Evolutionary conservation across 176 grass and related monocot species (phyloP), one percentile per base, ranked within the genome.

Genomic region (Leersia perrieri): DNA sequence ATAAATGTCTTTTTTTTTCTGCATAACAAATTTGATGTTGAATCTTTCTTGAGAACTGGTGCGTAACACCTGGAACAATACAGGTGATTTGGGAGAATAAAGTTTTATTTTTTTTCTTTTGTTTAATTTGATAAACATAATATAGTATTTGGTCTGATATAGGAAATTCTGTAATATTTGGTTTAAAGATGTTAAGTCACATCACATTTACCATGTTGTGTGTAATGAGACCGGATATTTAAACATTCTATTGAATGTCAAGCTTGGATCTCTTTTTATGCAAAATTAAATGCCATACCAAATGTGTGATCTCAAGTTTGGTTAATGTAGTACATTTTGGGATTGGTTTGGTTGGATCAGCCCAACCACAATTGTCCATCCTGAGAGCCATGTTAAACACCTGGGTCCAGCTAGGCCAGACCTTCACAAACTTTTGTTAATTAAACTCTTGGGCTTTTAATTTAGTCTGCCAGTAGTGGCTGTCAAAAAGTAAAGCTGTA

Each of bases 401-500:
- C 18, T 68, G 72, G 72, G 72, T 65, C 72, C 32, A 60, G 40
- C 40, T 32, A 38, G 60, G 63, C 11, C 63, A 32, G 45, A 42
- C 6, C 20, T 33, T 66, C 45, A 68, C 13, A 65, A 35, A 33
- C 68, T 75, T 83, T 83, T 66, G 13, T 11, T 75, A 25, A 68
- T 53, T 83, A 41, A 55, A 75, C 26, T 68, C 45, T 68, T 32
- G 62, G 82, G 72, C 63, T 68, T 84, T 41, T 76, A 61, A 55
- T 83, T 76, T 68, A 76, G 26, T 42, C 33, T 76, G 81, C 26
- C 62, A 40, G 72, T 58, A 76, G 45, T 75, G 45, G 64, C 33
- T 40, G 27, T n/a, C 33, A 6, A 60, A 76, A 84, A 45, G 61
- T 65, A 40, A 55, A 66, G 81, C 71, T 83, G 81, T 66, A 75